Base-by-base conservation (phyloP, 2,329 filamentous ascomycete genomes). In the Monosporascus ibericus region DNA sequence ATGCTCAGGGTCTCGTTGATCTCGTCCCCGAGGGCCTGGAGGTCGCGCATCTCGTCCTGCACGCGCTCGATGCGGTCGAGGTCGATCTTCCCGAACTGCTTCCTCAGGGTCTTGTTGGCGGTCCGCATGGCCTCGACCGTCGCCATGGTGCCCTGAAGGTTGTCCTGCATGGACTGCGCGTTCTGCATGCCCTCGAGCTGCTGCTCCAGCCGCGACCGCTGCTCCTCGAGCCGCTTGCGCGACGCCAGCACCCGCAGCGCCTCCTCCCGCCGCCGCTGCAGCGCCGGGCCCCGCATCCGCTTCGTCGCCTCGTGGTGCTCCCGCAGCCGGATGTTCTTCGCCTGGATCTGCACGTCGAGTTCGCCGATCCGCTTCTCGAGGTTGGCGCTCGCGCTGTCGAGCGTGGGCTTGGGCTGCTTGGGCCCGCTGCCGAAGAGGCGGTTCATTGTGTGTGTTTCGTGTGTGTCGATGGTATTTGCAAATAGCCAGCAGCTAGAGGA, bases 111-210 rank as follows among this genome's bases (percentile, higher is more conserved):
- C 75, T 96, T 96, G 65, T 94, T 96, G 24, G 92, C 96, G 2
- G 88, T 91, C 81, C 96, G 95, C 83, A 99, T 92, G 11, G 92
- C 92, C 69, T 97, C 92, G 44, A 97, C 92, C 27, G 94, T 96
- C 18, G 91, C 95, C 92, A 96, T 96, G 58, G 94, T 92, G 71
- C 97, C 97, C 71, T 95, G 94, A 50, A 99, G 81, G 68, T 97
- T 97, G 74, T 97, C 92, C 75, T 95, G 91, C 92, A 97, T 96
- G 81, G 92, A 95, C 68, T 88, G 88, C 3, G 92, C 92, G 73
- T 96, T 92, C 75, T 97, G 92, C 92, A 99, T 96, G 75, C 97
- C 97, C 92, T 92, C 97, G 22, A 90, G 90, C 74, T 99, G 94
- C 59, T 87, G 82, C 73, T 95, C 88, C 50, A 97, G 84, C 73